Conservation (phyloP, 306 rosid species). For the Arachis hypogaea region DNA sequence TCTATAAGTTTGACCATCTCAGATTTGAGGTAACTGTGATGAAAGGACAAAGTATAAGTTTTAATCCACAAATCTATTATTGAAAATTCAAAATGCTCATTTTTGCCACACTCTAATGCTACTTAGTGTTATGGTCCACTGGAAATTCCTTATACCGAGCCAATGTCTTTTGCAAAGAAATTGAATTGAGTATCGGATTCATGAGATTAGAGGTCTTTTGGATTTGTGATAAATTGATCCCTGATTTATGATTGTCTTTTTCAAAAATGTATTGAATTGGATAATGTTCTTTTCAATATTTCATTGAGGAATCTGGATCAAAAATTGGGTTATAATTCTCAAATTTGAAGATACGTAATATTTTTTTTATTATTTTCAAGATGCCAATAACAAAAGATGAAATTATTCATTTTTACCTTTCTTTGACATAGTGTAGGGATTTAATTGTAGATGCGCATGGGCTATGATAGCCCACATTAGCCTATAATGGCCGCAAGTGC, state of each 20-base stretch:
- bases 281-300: constrained; percentile 12
- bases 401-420: too few relatives aligned
- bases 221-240: not conserved
- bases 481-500: too few relatives aligned
- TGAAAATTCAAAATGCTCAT: not conserved
- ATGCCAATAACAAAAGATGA: too few relatives aligned
- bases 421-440: too few relatives aligned
- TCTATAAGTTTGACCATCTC: not conserved
- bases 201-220: not conserved
- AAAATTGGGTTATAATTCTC: not conserved
- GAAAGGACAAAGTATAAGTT: not conserved
- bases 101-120: not conserved
- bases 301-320: not conserved
- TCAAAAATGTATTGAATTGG: not conserved
- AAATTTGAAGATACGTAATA: not conserved
- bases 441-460: too few relatives aligned
- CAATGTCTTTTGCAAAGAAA: not conserved
- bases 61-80: not conserved
- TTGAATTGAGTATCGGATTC: not conserved
- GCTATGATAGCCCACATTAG: too few relatives aligned
- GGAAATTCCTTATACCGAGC: constrained; percentile 1
- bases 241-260: constrained; percentile 6
- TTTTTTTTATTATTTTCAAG: too few relatives aligned
- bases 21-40: not conserved
- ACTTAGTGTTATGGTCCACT: constrained; percentile 13